Base-by-base conservation (phyloP, 768 basidiomycete genomes). In the Amanita molliuscula region DNA sequence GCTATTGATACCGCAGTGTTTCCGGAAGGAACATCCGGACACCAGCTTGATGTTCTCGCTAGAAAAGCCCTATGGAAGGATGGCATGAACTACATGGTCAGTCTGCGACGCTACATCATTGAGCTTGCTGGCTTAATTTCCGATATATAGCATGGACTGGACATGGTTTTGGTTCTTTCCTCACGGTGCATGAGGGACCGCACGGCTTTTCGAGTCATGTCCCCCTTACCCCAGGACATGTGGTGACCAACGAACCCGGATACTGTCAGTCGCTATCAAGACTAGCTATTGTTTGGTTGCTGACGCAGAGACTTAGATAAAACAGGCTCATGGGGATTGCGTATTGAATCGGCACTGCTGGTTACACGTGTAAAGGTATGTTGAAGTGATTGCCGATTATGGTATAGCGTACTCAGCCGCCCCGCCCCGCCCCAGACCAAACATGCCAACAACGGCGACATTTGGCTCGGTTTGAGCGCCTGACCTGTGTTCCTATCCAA, bases 401-500 rank as follows among this genome's bases (percentile, higher is more conserved):
- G 35, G 26, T 23, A n/a, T n/a, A 36, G 5, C 23, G 4, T 37
- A 15, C 23, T 37, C 21, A 21, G 5, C 3, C 4, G 40, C 23
- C 34, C 41, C 37, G 51, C 7, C 47, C 31, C 26, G 8, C 50
- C 31, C 41, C 56, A 88, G 82, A 90, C 88, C 29, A 81, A 73
- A 65, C 75, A 77, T 54, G 72, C 79, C 55, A 84, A 81, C 62
- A 84, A 80, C 54, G 84, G 83, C 23, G 73, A 81, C 57, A 68
- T 78, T 21, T 97, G 91, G 91, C 76, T 91, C 31, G 87, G 84
- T 6, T 97, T 95, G 89, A 94, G 65, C 83, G 93, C 3, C 71
- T 97, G 57, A 95, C 94, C 2, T 84, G 88, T 67, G 93, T 97
- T 8, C 95, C 95, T 3, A 96, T 97, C 59, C 87, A 93, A 65